Percentiles rank a stretch among this genome's conserved stretches.
phyloP scores from a whole-genome alignment of 2,329 filamentous ascomycete genomes.

The Diaporthe humulicola region DNA sequence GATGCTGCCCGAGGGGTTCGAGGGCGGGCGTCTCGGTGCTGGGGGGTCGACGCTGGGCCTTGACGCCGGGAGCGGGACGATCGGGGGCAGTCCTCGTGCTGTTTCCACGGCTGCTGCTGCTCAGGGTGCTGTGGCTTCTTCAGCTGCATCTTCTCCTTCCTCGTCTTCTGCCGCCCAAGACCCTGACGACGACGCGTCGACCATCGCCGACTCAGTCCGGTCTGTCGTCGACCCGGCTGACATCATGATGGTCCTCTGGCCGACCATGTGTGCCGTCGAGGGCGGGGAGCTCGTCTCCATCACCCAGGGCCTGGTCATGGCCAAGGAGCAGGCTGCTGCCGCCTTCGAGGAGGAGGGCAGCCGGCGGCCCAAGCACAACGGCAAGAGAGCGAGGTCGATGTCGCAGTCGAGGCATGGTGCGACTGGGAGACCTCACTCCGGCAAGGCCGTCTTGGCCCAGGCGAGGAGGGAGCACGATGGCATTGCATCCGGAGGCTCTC shows the following conservation, averaged over 20 bases:
- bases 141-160: neutral
- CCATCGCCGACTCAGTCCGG: conserved; percentile 12
- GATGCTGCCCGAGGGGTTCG: conserved; percentile 48
- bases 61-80: conserved; percentile 15
- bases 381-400: conserved; percentile 38
- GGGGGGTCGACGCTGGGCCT: conserved; percentile 26
- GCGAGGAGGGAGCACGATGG: neutral
- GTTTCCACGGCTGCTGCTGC: neutral
- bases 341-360: conserved; percentile 47
- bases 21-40: conserved; percentile 1
- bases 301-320: conserved; percentile 51
- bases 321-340: conserved; percentile 50
- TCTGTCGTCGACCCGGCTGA: conserved; percentile 48
- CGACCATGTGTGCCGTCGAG: conserved; percentile 51
- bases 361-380: conserved; percentile 24
- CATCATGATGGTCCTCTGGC: conserved; percentile 52
- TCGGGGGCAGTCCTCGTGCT: neutral
- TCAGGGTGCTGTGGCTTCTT: neutral
- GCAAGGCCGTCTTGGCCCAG: conserved; percentile 50
- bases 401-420: conserved; percentile 22
- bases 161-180: conserved; percentile 33
- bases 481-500: neutral
- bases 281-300: conserved; percentile 50
- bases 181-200: conserved; percentile 25
- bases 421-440: neutral